Conservation (phyloP, 2,329 filamentous ascomycete genomes). For the Botryotinia globosa region DNA sequence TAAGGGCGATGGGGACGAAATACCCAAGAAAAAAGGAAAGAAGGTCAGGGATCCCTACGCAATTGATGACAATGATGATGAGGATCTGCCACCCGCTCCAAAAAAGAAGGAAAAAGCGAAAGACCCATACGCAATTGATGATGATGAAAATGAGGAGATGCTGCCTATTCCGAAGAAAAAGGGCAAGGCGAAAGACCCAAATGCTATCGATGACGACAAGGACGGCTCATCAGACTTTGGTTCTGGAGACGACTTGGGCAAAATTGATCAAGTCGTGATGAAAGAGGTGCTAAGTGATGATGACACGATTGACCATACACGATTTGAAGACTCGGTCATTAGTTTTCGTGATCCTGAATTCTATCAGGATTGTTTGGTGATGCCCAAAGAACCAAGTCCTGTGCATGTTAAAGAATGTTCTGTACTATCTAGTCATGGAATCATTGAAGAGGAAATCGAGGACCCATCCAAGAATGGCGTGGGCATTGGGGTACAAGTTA, state of each 20-base stretch:
- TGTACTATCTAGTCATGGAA: background rate
- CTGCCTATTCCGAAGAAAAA: slow-evolving; percentile 1
- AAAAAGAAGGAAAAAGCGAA: slow-evolving; percentile 15
- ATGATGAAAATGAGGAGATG: background rate
- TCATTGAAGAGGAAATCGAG: slow-evolving; percentile 7
- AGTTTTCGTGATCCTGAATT: slow-evolving; percentile 34
- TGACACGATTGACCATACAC: background rate
- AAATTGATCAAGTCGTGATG: slow-evolving; percentile 3
- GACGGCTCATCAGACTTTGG: slow-evolving; percentile 17
- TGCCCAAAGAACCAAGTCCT: slow-evolving; percentile 7
- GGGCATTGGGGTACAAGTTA: background rate
- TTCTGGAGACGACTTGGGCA: background rate
- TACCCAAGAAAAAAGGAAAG: slow-evolving; percentile 4
- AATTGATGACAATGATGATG: slow-evolving; percentile 16
- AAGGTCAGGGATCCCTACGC: slow-evolving; percentile 11
- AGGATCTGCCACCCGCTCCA: background rate
- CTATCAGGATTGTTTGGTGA: slow-evolving; percentile 33
- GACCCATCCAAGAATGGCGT: background rate
- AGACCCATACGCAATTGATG: slow-evolving; percentile 8
- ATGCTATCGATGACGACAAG: slow-evolving; percentile 1
- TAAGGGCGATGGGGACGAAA: background rate
- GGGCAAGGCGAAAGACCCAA: background rate
- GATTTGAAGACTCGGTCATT: slow-evolving; percentile 18
- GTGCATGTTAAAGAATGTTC: slow-evolving; percentile 14
- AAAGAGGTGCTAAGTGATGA: slow-evolving; percentile 18